A percentile compares a stretch with the other conserved stretches of the same genome.
These are phyloP conservation scores for Colletotrichum zoysiae DNA, from an alignment of 2,329 filamentous ascomycete species.

Conservation along the genomic window DNA sequence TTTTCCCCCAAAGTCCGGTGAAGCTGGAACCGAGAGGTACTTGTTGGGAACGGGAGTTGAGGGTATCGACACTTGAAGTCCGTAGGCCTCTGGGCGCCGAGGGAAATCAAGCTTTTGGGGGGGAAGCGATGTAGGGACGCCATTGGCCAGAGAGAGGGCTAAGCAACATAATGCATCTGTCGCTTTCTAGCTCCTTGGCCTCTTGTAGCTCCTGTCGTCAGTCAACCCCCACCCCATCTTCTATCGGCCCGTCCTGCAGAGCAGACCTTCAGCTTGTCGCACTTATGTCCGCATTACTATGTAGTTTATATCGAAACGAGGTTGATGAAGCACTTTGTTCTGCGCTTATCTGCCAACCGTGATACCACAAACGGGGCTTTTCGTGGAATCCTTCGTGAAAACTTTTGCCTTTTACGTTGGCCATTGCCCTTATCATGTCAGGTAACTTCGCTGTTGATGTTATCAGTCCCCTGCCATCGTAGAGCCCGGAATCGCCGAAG, in stretches of 20 bases:
- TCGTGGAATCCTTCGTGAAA: background rate
- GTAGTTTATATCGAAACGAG: background rate
- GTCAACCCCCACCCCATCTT: background rate
- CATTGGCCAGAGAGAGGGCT: conserved; percentile 20
- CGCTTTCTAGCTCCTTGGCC: conserved; percentile 15
- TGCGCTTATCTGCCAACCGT: background rate
- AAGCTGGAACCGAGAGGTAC: background rate
- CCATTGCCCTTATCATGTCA: background rate
- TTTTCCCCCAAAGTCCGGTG: background rate
- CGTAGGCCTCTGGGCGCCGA: conserved; percentile 14
- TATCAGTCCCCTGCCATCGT: conserved; percentile 21
- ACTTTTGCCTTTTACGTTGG: background rate
- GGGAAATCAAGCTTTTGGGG: conserved; percentile 34
- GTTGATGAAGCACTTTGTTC: conserved; percentile 12
- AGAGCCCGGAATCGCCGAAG: conserved; percentile 20
- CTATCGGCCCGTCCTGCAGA: background rate
- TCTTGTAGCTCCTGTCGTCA: background rate
- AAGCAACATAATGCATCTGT: conserved; percentile 16
- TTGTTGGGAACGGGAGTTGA: conserved; percentile 3
- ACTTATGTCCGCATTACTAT: background rate
- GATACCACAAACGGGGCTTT: background rate
- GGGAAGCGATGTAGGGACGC: background rate
- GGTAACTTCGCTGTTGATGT: background rate
- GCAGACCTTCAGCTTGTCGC: background rate
- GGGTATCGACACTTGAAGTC: conserved; percentile 3